Evolutionary conservation across 345 rosid genomes (phyloP), one percentile per base, ranked within the genome.

Genomic region (Eucalyptus regnans): DNA sequence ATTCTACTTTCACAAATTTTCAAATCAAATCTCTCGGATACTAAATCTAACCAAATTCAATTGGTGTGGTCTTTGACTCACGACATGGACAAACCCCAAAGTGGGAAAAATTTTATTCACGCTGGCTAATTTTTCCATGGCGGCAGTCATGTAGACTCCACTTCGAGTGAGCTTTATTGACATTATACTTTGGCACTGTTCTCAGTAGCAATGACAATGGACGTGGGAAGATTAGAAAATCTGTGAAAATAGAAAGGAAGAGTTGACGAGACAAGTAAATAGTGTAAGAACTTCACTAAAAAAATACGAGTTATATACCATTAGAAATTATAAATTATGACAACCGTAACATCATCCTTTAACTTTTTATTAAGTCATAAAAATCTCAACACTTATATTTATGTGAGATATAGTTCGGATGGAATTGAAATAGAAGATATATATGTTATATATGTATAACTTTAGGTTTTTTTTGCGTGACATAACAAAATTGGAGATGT

Each of bases 361-460:
- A 52, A 20, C 10, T 52, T 52, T 52, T 20, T 52, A 3, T 52
- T 8, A 4, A 20, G 2, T 52, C 22, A 7, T 52, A 18, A 52
- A 18, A 52, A 52, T 52, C 58, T 52, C 58, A 8, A 52, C 0
- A 52, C 25, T 18, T 52, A 52, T 18, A 52, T 52, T 52, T 18
- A 18, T 1, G 25, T 1, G 58, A 18, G 4, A 52, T 52, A 18
- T 18, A 18, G 25, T 1, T 52, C 0, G 1, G 0, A 52, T 0
- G 2, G 5, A 18, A 52, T 3, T 52, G 58, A 52, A 18, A 52
- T 52, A 52, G 5, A 52, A 52, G 0, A 52, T 7, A 52, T 52
- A 20, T 18, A 20, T 52, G 0, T 52, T 18, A 52, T 18, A 1
- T 20, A 20, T 52, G 10, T 20, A 52, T 20, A 20, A 1, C 25